Conservation (phyloP, 1,284 basidiomycete genomes). For the Fomitopsis palustris region DNA sequence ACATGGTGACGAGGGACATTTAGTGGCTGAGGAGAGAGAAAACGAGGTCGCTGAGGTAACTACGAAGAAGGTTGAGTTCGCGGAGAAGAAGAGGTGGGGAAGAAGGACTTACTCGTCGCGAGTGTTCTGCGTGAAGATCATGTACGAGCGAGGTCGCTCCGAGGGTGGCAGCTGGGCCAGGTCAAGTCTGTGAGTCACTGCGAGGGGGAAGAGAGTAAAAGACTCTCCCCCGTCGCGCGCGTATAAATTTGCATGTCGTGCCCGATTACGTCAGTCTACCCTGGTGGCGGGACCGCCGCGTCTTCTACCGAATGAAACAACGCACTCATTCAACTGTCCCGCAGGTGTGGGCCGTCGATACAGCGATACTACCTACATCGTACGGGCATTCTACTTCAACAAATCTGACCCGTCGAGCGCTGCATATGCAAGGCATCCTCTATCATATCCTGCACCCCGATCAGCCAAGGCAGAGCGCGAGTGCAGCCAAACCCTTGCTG, state of each 20-base stretch:
- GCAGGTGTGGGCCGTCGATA: too few species aligned
- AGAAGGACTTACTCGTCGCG: constrained; percentile 69
- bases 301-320: too few species aligned
- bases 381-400: not conserved
- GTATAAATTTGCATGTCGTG: not conserved
- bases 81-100: constrained; percentile 4
- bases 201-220: not conserved
- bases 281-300: too few species aligned
- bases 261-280: not conserved
- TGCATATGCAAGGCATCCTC: not conserved
- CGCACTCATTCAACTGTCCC: too few species aligned
- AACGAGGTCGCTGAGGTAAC: constrained; percentile 84
- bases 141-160: constrained; percentile 50
- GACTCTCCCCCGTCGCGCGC: not conserved
- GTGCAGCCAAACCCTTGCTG: not conserved
- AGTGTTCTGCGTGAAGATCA: constrained; percentile 80
- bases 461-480: not conserved
- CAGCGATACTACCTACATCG: too few species aligned
- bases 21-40: constrained; percentile 70
- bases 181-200: constrained; percentile 17
- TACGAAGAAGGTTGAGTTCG: constrained; percentile 27
- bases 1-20: constrained; percentile 42
- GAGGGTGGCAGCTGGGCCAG: constrained; percentile 1
- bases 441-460: not conserved
- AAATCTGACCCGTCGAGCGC: not conserved